A percentile compares a stretch with the other conserved stretches of the same genome.
phyloP scores from a whole-genome alignment of 2,329 filamentous ascomycete species.

The Zalaria obscura region DNA sequence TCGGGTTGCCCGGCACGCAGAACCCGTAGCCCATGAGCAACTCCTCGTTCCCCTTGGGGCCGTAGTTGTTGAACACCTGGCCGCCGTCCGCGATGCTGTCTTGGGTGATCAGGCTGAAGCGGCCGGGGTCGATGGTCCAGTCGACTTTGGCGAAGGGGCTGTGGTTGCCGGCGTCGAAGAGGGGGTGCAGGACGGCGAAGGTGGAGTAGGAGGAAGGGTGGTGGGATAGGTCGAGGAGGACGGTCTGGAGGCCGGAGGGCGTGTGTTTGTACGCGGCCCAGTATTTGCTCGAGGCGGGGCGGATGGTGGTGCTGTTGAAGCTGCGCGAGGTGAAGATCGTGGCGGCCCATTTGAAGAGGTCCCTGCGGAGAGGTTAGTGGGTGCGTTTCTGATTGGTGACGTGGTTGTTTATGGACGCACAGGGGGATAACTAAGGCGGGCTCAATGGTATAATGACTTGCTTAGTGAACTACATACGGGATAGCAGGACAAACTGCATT shows the following conservation, averaged over 20 bases:
- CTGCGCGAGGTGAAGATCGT: constrained; percentile 37
- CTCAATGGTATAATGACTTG: too few species aligned
- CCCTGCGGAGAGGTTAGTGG: constrained; percentile 16
- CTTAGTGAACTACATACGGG: too few species aligned
- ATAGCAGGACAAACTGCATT: too few species aligned
- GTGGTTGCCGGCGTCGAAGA: constrained; percentile 37
- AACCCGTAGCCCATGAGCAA: constrained; percentile 40
- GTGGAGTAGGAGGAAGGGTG: constrained; percentile 19
- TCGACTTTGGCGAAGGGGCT: constrained; percentile 29
- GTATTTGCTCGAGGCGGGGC: constrained; percentile 18
- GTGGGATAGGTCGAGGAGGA: constrained; percentile 18
- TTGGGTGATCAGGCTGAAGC: constrained; percentile 25
- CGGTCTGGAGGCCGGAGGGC: constrained; percentile 14
- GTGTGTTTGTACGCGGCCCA: constrained; percentile 20
- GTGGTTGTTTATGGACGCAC: too few species aligned
- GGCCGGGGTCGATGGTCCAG: constrained; percentile 28
- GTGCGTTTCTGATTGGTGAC: too few species aligned
- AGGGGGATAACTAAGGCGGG: too few species aligned
- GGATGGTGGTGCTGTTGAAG: constrained; percentile 28
- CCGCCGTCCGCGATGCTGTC: constrained; percentile 20
- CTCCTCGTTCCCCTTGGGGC: constrained; percentile 38
- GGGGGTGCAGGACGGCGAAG: constrained; percentile 33
- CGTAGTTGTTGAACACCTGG: constrained; percentile 40
- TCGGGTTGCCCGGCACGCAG: constrained; percentile 30
- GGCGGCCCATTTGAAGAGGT: constrained; percentile 35